A percentile compares a stretch with the other conserved stretches of the same genome.
These are phyloP conservation scores for Trichoderma cornu-damae DNA, from an alignment of 2,329 filamentous ascomycete genomes.

Conservation along the genomic window DNA sequence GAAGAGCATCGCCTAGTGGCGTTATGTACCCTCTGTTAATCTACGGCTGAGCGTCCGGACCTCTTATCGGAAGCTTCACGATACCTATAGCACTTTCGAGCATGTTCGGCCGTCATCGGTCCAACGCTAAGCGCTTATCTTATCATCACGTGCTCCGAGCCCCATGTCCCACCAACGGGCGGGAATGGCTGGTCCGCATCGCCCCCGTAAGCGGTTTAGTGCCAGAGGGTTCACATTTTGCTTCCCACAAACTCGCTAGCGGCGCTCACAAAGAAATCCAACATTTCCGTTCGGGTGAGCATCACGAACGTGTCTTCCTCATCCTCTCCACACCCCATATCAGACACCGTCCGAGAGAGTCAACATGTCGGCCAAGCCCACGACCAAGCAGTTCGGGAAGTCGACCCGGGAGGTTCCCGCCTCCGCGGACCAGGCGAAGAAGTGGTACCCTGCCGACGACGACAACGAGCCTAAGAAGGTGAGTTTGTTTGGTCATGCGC, in stretches of 20 bases:
- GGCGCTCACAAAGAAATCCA: constrained; percentile 40
- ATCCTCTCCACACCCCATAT: constrained; percentile 38
- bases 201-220: constrained; percentile 31
- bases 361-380: constrained; percentile 69
- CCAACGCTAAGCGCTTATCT: constrained; percentile 25
- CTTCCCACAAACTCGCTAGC: constrained; percentile 42
- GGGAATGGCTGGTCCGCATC: constrained; percentile 20
- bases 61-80: constrained; percentile 25
- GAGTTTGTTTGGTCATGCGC: constrained; percentile 46
- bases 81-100: constrained; percentile 36
- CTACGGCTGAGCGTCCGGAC: neutral
- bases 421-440: constrained; percentile 86
- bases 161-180: constrained; percentile 28
- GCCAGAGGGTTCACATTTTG: constrained; percentile 41
- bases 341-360: constrained; percentile 33
- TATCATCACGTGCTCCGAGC: constrained; percentile 37
- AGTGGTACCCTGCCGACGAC: constrained; percentile 98
- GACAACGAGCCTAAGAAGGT: constrained; percentile 89
- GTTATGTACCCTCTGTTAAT: neutral
- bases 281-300: constrained; percentile 35
- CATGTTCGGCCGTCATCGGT: constrained; percentile 32
- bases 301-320: constrained; percentile 36
- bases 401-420: constrained; percentile 87
- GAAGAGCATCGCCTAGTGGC: neutral
- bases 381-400: constrained; percentile 96